Evolutionary conservation across 768 basidiomycete species (phyloP).

Genomic region (Suillus luteus): DNA sequence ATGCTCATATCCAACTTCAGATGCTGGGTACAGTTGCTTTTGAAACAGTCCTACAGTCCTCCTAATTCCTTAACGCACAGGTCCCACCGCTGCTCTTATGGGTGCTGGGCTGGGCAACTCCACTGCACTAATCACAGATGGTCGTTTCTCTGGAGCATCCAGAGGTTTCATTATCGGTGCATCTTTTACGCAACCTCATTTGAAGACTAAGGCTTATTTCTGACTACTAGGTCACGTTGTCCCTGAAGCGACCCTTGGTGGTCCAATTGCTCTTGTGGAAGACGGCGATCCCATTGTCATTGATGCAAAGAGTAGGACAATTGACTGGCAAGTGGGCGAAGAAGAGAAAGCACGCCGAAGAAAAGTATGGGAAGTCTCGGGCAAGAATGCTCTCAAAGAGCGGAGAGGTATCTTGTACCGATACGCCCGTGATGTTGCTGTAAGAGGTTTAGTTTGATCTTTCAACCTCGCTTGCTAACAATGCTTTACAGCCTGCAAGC

Average conservation of each 20-base stretch:
- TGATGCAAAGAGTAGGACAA: slow-evolving; percentile 62
- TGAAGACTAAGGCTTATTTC: slow-evolving; percentile 39
- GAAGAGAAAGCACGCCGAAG: slow-evolving; percentile 62
- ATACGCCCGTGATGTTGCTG: slow-evolving; percentile 86
- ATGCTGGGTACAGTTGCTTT: slow-evolving; percentile 43
- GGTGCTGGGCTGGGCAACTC: slow-evolving; percentile 80
- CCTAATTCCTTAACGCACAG: slow-evolving; percentile 31
- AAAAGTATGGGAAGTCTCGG: slow-evolving; percentile 69
- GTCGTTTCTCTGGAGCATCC: slow-evolving; percentile 85
- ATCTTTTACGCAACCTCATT: slow-evolving; percentile 19
- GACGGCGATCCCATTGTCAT: slow-evolving; percentile 82
- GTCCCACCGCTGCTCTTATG: slow-evolving; percentile 82
- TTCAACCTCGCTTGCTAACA: not conserved
- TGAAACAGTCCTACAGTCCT: not conserved
- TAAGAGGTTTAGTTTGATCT: slow-evolving; percentile 44
- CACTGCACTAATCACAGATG: slow-evolving; percentile 85
- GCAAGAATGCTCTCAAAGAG: slow-evolving; percentile 63
- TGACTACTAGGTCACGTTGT: slow-evolving; percentile 56
- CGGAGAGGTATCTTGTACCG: slow-evolving; percentile 74
- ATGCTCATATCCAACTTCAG: slow-evolving; percentile 25
- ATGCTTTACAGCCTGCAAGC: slow-evolving; percentile 64
- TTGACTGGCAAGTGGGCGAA: slow-evolving; percentile 74
- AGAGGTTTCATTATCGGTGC: slow-evolving; percentile 62
- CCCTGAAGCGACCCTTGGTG: slow-evolving; percentile 73
- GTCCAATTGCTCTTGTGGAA: slow-evolving; percentile 84